Conservation (phyloP, 148 eudicot genomes). For the Fagopyrum homotropicum region DNA sequence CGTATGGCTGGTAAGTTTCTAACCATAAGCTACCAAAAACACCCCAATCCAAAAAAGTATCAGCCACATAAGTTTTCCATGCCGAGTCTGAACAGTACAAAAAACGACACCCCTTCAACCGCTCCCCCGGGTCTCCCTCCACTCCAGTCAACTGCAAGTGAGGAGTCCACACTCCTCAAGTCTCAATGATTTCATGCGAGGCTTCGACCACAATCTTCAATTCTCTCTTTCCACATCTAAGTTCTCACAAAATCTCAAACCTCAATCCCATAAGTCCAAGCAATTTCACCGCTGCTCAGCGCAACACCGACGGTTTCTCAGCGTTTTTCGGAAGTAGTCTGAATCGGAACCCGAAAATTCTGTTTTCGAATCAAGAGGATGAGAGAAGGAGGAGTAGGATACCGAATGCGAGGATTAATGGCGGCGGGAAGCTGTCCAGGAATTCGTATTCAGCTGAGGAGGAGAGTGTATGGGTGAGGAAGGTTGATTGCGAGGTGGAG, state of each 20-base stretch:
- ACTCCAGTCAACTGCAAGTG: background rate
- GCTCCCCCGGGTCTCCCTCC: background rate
- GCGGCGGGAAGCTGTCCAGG: conserved; percentile 21
- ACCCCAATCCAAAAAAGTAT: conserved; percentile 4
- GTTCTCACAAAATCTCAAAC: conserved; percentile 10
- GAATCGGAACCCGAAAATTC: conserved; percentile 19
- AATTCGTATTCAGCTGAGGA: conserved; percentile 7
- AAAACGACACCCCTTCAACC: background rate
- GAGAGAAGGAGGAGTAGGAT: background rate
- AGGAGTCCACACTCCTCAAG: background rate
- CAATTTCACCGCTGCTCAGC: background rate
- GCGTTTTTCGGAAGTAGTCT: conserved; percentile 5
- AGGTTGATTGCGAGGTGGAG: conserved; percentile 75
- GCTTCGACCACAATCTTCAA: conserved; percentile 11
- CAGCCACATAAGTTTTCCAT: conserved; percentile 4
- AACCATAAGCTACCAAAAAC: background rate
- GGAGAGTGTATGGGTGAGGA: conserved; percentile 44
- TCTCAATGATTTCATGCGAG: conserved; percentile 16
- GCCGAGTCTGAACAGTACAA: background rate
- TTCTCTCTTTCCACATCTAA: conserved; percentile 18
- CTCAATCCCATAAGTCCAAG: background rate
- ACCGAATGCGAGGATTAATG: conserved; percentile 13
- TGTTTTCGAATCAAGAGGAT: background rate
- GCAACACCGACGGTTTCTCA: background rate
- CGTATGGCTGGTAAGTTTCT: background rate